Evolutionary conservation across 2,329 filamentous ascomycete genomes (phyloP), one percentile per base, ranked within the genome.

Genomic region (Nectriaceae sp.): DNA sequence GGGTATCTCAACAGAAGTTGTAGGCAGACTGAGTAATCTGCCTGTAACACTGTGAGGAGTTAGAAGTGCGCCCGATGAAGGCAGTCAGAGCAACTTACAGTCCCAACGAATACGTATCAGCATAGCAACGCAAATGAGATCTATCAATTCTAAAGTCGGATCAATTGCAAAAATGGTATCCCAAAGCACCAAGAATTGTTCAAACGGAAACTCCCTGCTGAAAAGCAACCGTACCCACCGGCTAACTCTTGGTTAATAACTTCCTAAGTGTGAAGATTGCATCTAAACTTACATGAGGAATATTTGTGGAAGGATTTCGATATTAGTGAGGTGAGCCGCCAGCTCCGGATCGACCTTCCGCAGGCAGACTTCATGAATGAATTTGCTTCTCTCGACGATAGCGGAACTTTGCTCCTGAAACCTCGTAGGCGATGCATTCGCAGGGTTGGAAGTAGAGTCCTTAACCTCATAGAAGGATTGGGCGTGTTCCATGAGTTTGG

Each of bases 211-310:
- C 67, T 99, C 94, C 56, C 94, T 83, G 41, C 93, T 92, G 64
- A 97, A 97, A 0, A 99, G 73, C 1, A 99, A 81, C 21, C 94
- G 84, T 49, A 97, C 88, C 94, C 94, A 99, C 48, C 94, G 90
- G 55, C 89, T 92, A 36, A 15, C 1, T n/a, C 20, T 15, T 50
- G 24, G 51, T 51, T 21, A 60, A 54, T 19, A 24, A 13, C 20
- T 40, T 4, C 18, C 29, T 18, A 3, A 18, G 3, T n/a, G 11
- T 5, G 26, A n/a, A n/a, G n/a, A n/a, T n/a, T n/a, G n/a, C n/a
- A n/a, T 36, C 4, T 11, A 26, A 10, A 66, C 78, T 68, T 71
- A 94, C 89, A 97, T 95, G 20, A 97, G 74, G 64, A 97, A 99
- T 42, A 99, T 93, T 62, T 99, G 94, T 2, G 94, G 94, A n/a